Evolutionary conservation across 352 stramenopile species (phyloP).

Genomic region (Pythium folliculosum): DNA sequence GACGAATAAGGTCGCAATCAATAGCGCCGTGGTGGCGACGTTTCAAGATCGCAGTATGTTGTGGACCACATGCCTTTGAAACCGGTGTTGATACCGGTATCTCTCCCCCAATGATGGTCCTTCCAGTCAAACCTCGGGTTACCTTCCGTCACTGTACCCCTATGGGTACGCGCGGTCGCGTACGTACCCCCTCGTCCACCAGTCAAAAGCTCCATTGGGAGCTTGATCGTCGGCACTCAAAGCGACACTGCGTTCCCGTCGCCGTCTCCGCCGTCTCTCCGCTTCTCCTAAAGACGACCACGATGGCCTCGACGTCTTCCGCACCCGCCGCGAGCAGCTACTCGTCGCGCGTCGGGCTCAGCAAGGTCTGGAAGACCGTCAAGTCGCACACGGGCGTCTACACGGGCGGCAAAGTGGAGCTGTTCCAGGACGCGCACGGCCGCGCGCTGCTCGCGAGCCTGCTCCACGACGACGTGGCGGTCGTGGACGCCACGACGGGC

Average conservation of each 20-base stretch:
- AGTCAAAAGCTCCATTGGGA: conserved; percentile 9
- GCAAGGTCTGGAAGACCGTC: conserved; percentile 79
- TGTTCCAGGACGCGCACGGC: conserved; percentile 41
- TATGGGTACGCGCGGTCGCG: neutral
- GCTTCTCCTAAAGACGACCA: neutral
- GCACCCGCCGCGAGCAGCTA: conserved; percentile 39
- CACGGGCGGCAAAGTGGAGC: conserved; percentile 79
- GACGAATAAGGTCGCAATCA: too few relatives aligned
- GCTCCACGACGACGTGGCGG: conserved; percentile 82
- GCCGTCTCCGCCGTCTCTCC: neutral
- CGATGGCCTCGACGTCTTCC: conserved; percentile 13
- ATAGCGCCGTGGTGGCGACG: too few relatives aligned
- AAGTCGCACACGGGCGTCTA: conserved; percentile 81
- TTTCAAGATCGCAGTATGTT: too few relatives aligned
- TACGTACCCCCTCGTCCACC: conserved; percentile 12
- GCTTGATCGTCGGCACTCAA: neutral
- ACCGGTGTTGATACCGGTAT: too few relatives aligned
- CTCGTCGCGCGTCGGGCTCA: conserved; percentile 64
- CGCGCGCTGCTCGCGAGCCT: conserved; percentile 64
- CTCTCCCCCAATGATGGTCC: too few relatives aligned
- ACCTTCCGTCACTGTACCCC: neutral
- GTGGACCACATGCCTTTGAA: too few relatives aligned
- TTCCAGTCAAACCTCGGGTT: too few relatives aligned
- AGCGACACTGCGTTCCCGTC: neutral
- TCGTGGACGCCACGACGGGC: conserved; percentile 69